Conservation (phyloP, 179 eudicot species). For the Beta lomatogona region DNA sequence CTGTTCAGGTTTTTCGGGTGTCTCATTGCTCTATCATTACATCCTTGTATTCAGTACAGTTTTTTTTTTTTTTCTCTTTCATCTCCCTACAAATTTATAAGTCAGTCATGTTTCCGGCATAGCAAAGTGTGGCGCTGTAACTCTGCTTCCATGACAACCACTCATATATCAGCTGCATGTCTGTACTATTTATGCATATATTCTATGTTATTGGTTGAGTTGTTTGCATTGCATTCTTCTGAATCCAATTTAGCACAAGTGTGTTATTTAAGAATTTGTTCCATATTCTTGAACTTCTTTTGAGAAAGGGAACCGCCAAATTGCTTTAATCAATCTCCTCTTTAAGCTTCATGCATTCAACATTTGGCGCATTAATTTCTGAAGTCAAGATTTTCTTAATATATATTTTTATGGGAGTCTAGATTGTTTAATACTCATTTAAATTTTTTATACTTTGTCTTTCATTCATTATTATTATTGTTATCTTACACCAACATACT, state of each 20-base stretch:
- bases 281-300: background rate
- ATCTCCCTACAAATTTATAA: slow-evolving; percentile 16
- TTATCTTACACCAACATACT: too few species aligned
- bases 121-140: background rate
- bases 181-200: slow-evolving; percentile 18
- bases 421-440: too few species aligned
- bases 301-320: background rate
- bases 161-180: background rate
- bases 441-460: too few species aligned
- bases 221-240: slow-evolving; percentile 2
- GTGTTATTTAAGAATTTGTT: background rate
- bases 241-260: background rate
- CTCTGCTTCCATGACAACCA: background rate
- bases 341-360: background rate
- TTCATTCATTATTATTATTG: too few species aligned
- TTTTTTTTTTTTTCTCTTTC: slow-evolving; percentile 4
- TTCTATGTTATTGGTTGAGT: slow-evolving; percentile 9
- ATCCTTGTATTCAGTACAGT: slow-evolving; percentile 17
- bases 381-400: too few species aligned
- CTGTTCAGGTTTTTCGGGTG: slow-evolving; percentile 26
- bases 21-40: slow-evolving; percentile 17
- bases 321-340: background rate
- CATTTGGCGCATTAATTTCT: too few species aligned
- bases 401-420: too few species aligned
- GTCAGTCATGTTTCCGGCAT: slow-evolving; percentile 30